Conservation (phyloP, 2,329 filamentous ascomycete genomes). For the Salinomyces thailandicus region DNA sequence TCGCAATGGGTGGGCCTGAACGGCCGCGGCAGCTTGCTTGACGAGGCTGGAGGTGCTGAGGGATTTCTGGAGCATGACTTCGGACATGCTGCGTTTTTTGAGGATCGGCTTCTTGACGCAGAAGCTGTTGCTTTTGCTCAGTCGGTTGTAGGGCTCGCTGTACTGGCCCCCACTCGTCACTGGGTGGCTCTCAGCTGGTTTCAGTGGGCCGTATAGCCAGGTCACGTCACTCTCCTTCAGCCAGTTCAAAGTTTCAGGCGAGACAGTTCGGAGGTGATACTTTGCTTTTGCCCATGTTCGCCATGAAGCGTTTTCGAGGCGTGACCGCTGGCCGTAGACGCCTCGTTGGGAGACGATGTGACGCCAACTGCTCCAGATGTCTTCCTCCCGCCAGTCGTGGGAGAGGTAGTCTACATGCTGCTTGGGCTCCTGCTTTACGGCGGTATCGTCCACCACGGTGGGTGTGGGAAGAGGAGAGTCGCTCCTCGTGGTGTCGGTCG, state of each 20-base stretch:
- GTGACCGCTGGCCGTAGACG: constrained; percentile 67
- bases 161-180: constrained; percentile 33
- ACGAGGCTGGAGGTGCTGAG: constrained; percentile 79
- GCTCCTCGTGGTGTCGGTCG: constrained; percentile 46
- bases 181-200: constrained; percentile 54
- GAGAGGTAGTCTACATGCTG: constrained; percentile 93
- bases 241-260: constrained; percentile 90
- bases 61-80: constrained; percentile 84
- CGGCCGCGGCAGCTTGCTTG: constrained; percentile 76
- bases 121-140: constrained; percentile 57
- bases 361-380: constrained; percentile 96
- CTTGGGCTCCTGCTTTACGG: constrained; percentile 62
- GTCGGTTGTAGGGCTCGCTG: constrained; percentile 42
- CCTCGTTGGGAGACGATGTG: constrained; percentile 74
- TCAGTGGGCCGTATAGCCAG: constrained; percentile 90
- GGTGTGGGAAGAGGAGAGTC: constrained; percentile 48
- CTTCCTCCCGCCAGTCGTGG: constrained; percentile 86
- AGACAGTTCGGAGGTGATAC: constrained; percentile 74
- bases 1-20: constrained; percentile 61
- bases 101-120: constrained; percentile 81
- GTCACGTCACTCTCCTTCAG: constrained; percentile 95
- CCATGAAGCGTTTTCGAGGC: constrained; percentile 94
- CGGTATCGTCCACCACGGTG: constrained; percentile 68
- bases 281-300: constrained; percentile 92
- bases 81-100: constrained; percentile 93